phyloP scores from a whole-genome alignment of 139 green algal species.

The Pedinophyceae sp. region DNA sequence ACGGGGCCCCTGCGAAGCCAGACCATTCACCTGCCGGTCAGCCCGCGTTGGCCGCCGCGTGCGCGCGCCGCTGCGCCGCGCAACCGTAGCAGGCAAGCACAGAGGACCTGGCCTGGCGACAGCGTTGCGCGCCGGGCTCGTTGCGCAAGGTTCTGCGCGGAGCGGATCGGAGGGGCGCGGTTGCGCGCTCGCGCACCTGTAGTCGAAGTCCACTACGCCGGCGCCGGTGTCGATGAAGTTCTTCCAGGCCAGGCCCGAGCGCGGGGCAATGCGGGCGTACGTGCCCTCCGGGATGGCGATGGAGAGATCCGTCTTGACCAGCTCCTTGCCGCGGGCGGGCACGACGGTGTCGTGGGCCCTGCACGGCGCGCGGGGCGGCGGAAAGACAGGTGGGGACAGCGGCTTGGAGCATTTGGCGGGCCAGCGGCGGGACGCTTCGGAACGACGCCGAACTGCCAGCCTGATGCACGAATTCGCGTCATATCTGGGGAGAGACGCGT shows the following conservation, averaged over 20 bases:
- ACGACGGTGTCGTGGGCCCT: constrained; percentile 71
- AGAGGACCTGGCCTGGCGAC: too few species aligned
- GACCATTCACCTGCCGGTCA: too few species aligned
- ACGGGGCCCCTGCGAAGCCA: constrained; percentile 79
- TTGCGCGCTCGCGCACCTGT: too few species aligned
- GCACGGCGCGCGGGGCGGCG: constrained; percentile 5
- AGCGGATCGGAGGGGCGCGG: too few species aligned
- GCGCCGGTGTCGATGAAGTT: constrained; percentile 91
- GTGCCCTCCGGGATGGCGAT: constrained; percentile 77
- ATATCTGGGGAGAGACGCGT: too few species aligned
- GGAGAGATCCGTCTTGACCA: constrained; percentile 74
- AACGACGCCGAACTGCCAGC: too few species aligned
- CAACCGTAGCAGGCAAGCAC: too few species aligned
- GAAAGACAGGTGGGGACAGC: neutral
- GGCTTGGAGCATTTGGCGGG: neutral
- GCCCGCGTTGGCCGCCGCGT: too few species aligned
- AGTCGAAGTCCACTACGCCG: constrained; percentile 95
- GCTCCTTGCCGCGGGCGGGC: constrained; percentile 61
- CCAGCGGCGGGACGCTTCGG: neutral
- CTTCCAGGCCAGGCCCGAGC: constrained; percentile 89
- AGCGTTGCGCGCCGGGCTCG: too few species aligned
- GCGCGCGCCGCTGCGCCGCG: too few species aligned
- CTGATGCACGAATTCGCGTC: neutral
- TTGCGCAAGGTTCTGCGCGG: too few species aligned
- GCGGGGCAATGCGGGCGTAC: constrained; percentile 85